Evolutionary conservation across 2,329 filamentous ascomycete genomes (phyloP).

Genomic region (Fusarium transvaalense): DNA sequence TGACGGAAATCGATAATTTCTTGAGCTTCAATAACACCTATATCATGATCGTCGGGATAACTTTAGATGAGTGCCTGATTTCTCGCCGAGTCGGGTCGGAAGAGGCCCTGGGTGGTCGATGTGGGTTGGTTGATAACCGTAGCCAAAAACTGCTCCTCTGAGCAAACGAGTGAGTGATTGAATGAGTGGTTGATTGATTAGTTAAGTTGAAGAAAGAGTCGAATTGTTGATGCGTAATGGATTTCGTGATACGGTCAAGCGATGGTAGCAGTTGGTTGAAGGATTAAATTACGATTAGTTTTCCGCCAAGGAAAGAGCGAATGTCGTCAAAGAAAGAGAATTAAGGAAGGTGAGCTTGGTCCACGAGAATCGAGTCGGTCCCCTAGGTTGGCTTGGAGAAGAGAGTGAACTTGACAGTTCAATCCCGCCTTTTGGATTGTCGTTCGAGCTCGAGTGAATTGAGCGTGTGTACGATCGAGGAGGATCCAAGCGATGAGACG

Average conservation of each 20-base stretch:
- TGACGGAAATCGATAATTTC: conserved; percentile 20
- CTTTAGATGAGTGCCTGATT: conserved; percentile 22
- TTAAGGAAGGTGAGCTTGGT: conserved; percentile 40
- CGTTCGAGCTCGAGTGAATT: conserved; percentile 35
- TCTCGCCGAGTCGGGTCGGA: conserved; percentile 21
- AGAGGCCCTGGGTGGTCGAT: conserved; percentile 27
- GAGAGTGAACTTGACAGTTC: conserved; percentile 41
- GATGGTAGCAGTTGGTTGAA: conserved; percentile 44
- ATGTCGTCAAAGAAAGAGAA: conserved; percentile 31
- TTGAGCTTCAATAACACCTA: conserved; percentile 30
- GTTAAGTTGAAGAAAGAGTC: conserved; percentile 32
- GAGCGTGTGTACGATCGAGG: conserved; percentile 34
- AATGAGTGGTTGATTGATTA: conserved; percentile 31
- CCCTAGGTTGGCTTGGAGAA: conserved; percentile 5
- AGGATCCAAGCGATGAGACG: conserved; percentile 44
- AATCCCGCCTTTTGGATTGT: conserved; percentile 46
- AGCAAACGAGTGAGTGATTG: conserved; percentile 42
- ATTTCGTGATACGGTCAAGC: conserved; percentile 38
- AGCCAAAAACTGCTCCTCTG: conserved; percentile 50
- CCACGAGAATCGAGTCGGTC: conserved; percentile 37
- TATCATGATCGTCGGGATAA: conserved; percentile 42
- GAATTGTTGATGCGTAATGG: conserved; percentile 26
- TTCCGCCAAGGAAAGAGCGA: conserved; percentile 39
- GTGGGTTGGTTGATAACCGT: conserved; percentile 47
- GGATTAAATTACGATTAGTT: conserved; percentile 48